Evolutionary conservation across 1,284 basidiomycete genomes (phyloP).

Genomic region (Meripilus lineatus): DNA sequence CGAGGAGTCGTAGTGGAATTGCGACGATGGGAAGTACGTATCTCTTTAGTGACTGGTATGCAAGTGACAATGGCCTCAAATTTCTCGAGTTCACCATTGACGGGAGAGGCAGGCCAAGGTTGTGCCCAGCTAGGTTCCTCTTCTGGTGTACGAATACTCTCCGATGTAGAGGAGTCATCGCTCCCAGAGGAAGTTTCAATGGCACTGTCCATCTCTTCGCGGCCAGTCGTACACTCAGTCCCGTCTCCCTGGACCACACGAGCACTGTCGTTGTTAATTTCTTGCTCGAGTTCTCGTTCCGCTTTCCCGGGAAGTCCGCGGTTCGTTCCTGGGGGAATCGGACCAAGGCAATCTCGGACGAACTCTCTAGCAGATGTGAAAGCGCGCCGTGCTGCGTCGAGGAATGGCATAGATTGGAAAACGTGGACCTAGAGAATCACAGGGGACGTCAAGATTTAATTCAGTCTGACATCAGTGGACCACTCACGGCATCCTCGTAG

Average conservation of each 20-base stretch:
- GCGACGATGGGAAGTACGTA: conserved; percentile 4
- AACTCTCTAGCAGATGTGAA: conserved; percentile 77
- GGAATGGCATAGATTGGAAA: conserved; percentile 86
- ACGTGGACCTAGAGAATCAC: conserved; percentile 66
- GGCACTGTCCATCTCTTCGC: conserved; percentile 14
- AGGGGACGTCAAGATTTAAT: conserved; percentile 5
- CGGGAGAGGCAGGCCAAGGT: conserved; percentile 1
- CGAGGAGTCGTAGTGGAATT: conserved; percentile 1
- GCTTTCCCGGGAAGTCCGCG: conserved; percentile 48
- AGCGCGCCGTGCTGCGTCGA: conserved; percentile 67
- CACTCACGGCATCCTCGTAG: conserved; percentile 87
- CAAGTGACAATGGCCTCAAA: neutral
- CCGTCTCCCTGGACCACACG: conserved; percentile 68
- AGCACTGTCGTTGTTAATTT: conserved; percentile 60
- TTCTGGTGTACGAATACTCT: conserved; percentile 1
- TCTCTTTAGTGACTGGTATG: neutral
- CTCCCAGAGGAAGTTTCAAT: neutral
- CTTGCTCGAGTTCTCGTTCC: conserved; percentile 53
- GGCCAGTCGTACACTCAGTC: conserved; percentile 37
- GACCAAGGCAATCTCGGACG: conserved; percentile 55
- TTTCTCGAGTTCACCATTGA: neutral
- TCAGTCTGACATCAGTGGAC: neutral
- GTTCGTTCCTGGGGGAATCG: conserved; percentile 41
- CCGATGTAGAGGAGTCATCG: conserved; percentile 1
- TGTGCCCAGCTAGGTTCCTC: conserved; percentile 42